A percentile compares a stretch with the other conserved stretches of the same genome.
These are phyloP conservation scores for Pythium rhizo-oryzae DNA, from an alignment of 352 stramenopile species.

Conservation along the genomic window DNA sequence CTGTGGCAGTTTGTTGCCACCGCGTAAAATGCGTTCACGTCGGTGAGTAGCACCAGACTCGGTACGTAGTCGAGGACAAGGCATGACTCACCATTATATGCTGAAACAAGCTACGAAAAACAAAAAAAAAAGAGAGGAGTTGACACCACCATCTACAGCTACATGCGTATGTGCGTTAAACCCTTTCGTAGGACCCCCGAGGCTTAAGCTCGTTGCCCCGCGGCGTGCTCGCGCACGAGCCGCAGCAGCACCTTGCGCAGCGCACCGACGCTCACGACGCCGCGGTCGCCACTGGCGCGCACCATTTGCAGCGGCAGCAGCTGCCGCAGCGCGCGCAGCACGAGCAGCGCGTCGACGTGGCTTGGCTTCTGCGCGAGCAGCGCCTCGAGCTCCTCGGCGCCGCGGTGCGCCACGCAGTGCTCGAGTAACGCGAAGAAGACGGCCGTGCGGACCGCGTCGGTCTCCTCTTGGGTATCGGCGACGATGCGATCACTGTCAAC, in stretches of 20 bases:
- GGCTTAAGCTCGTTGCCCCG: not conserved
- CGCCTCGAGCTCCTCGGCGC: conserved; percentile 44
- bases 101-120: not conserved
- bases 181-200: too few relatives aligned
- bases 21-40: too few relatives aligned
- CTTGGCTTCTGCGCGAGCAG: conserved; percentile 56
- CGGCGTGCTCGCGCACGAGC: conserved; percentile 26
- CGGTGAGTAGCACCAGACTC: too few relatives aligned
- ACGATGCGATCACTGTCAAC: not conserved
- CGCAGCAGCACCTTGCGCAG: conserved; percentile 29
- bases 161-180: too few relatives aligned
- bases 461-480: conserved; percentile 10
- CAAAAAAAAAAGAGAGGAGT: not conserved
- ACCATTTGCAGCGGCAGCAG: conserved; percentile 35
- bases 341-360: conserved; percentile 59
- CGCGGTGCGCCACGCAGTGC: conserved; percentile 58
- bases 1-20: conserved; percentile 64
- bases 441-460: conserved; percentile 22
- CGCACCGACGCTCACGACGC: conserved; percentile 28
- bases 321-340: conserved; percentile 50
- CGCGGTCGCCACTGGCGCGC: not conserved
- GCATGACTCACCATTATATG: too few relatives aligned
- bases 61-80: too few relatives aligned
- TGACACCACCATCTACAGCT: too few relatives aligned
- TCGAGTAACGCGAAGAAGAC: conserved; percentile 75